A percentile compares a stretch with the other conserved stretches of the same genome.
Evolutionary conservation across 2,329 filamentous ascomycete genomes (phyloP).

Genomic region (Neofusicoccum laricinum): DNA sequence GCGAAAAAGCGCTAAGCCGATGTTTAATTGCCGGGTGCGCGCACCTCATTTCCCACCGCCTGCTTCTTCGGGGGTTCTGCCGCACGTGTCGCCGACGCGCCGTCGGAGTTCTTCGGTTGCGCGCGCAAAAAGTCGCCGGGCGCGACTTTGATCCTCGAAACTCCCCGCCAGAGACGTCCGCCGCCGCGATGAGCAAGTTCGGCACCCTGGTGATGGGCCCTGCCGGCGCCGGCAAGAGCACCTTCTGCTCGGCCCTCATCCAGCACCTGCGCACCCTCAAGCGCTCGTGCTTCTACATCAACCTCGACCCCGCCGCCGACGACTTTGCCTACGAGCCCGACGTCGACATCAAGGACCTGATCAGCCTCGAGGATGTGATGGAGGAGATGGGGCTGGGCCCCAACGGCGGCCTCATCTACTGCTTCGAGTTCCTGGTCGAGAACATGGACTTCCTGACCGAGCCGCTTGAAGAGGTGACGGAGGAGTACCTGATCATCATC

Average conservation of each 20-base stretch:
- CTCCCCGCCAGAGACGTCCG: background rate
- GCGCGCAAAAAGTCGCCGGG: slow-evolving; percentile 13
- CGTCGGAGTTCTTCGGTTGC: background rate
- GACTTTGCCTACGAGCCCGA: slow-evolving; percentile 88
- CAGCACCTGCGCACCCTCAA: slow-evolving; percentile 87
- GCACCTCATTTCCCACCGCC: slow-evolving; percentile 15
- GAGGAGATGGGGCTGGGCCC: slow-evolving; percentile 87
- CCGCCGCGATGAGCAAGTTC: slow-evolving; percentile 77
- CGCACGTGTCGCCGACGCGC: slow-evolving; percentile 4
- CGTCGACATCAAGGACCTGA: slow-evolving; percentile 92
- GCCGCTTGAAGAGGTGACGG: slow-evolving; percentile 77
- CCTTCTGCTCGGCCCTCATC: slow-evolving; percentile 91
- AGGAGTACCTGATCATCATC: slow-evolving; percentile 96
- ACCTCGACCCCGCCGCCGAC: slow-evolving; percentile 95
- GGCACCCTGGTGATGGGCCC: slow-evolving; percentile 95
- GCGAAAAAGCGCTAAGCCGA: slow-evolving; percentile 10
- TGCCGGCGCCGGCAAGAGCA: slow-evolving; percentile 94
- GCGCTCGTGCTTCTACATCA: slow-evolving; percentile 95
- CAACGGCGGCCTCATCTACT: slow-evolving; percentile 92
- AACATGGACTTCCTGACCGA: slow-evolving; percentile 91
- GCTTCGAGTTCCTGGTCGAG: slow-evolving; percentile 92
- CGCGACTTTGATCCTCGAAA: background rate
- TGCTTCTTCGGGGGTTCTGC: background rate
- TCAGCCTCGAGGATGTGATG: slow-evolving; percentile 93
- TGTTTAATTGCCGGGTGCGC: slow-evolving; percentile 11